Evolutionary conservation across 176 grass and related monocot genomes (phyloP).

Genomic region (Saccharum officinarum): DNA sequence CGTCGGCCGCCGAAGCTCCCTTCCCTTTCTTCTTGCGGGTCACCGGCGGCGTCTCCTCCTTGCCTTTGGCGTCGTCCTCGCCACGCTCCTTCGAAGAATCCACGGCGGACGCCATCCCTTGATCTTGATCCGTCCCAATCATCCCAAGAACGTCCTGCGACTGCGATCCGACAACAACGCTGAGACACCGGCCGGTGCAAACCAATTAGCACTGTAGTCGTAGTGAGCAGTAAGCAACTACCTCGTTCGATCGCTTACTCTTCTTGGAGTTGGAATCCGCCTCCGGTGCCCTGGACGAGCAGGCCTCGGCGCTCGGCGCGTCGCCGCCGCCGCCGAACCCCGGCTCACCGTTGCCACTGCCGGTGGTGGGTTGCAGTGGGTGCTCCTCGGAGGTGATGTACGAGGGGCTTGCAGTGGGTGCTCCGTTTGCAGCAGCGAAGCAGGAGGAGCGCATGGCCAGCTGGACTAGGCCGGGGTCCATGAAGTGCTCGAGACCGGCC

Average conservation of each 20-base stretch:
- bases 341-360: neutral
- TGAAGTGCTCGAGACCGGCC: constrained; percentile 24
- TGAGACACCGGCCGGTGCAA: neutral
- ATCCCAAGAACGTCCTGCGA: neutral
- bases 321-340: constrained; percentile 15
- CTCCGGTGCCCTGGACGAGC: neutral
- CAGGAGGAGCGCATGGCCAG: constrained; percentile 46
- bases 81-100: constrained; percentile 23
- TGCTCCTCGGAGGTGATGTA: neutral
- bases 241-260: constrained; percentile 33
- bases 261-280: constrained; percentile 42
- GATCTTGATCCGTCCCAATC: constrained; percentile 35
- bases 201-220: neutral
- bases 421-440: constrained; percentile 35
- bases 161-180: neutral
- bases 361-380: neutral
- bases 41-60: neutral
- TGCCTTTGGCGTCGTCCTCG: constrained; percentile 19
- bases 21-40: constrained; percentile 40
- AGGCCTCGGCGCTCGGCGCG: neutral
- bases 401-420: neutral
- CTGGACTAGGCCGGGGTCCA: constrained; percentile 53
- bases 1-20: constrained; percentile 27
- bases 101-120: constrained; percentile 22
- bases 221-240: neutral